A percentile compares a stretch with the other conserved stretches of the same genome.
These are phyloP conservation scores for Eucalyptus marginata DNA, from an alignment of 345 rosid genomes.

Conservation along the genomic window DNA sequence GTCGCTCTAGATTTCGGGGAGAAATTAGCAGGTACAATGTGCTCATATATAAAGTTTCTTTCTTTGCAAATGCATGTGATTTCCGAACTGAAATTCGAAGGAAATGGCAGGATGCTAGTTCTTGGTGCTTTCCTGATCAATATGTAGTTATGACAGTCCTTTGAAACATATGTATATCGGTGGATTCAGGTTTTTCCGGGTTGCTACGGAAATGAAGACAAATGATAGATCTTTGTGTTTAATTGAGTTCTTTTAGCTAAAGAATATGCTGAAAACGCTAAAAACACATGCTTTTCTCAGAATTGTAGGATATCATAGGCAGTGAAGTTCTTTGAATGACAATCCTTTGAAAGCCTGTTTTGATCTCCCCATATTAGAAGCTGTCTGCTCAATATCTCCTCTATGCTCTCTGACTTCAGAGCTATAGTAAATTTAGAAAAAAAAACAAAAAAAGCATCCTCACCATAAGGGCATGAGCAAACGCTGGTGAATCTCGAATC, in stretches of 20 bases:
- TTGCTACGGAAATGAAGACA: not conserved
- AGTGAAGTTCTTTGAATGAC: not conserved
- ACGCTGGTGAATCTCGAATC: not conserved
- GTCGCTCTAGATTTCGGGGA: conserved; percentile 21
- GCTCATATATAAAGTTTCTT: not conserved
- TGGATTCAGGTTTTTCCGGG: not conserved
- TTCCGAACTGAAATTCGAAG: not conserved
- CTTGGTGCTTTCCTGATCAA: not conserved
- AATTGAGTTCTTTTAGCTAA: not conserved
- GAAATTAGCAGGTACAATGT: conserved; percentile 29
- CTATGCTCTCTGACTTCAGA: not conserved
- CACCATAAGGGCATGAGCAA: not conserved
- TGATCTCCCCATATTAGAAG: not conserved
- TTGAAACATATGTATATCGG: not conserved
- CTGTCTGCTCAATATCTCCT: not conserved
- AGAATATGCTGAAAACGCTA: not conserved
- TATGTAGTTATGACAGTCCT: not conserved
- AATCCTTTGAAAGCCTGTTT: not conserved
- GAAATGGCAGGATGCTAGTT: not conserved
- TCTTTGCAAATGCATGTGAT: not conserved
- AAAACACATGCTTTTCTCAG: not conserved
- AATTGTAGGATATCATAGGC: not conserved
- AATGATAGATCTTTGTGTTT: not conserved
- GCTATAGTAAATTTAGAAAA: not conserved
- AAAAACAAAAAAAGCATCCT: no score